Conservation (phyloP, 352 stramenopile genomes). For the Globisporangium alternatum region DNA sequence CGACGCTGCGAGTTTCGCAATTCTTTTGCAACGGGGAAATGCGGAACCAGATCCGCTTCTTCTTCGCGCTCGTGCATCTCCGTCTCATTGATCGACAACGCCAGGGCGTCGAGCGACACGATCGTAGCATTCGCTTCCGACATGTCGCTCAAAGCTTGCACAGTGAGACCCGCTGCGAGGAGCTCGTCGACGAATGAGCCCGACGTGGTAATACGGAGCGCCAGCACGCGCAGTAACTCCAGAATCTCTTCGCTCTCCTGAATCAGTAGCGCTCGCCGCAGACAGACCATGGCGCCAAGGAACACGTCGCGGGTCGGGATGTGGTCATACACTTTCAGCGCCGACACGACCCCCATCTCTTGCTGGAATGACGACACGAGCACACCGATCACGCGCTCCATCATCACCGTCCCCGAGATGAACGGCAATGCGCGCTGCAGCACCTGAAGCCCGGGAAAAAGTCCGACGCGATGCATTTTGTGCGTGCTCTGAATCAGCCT, state of each 20-base stretch:
- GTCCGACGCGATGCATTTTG: slow-evolving; percentile 65
- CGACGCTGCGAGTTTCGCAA: slow-evolving; percentile 23
- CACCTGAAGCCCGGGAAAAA: slow-evolving; percentile 69
- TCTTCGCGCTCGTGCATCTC: slow-evolving; percentile 77
- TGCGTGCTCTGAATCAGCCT: slow-evolving; percentile 76
- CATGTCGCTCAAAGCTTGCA: slow-evolving; percentile 54
- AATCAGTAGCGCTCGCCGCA: slow-evolving; percentile 59
- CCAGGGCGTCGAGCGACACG: slow-evolving; percentile 54
- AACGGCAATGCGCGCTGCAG: slow-evolving; percentile 58
- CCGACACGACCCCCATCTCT: slow-evolving; percentile 63
- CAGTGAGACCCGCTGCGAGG: slow-evolving; percentile 37
- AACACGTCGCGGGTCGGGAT: slow-evolving; percentile 74
- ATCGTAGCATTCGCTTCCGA: slow-evolving; percentile 56
- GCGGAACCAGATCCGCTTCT: slow-evolving; percentile 56
- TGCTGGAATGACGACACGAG: slow-evolving; percentile 75
- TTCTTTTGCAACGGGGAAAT: slow-evolving; percentile 66
- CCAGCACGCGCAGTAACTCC: slow-evolving; percentile 45
- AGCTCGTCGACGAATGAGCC: slow-evolving; percentile 72
- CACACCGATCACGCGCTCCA: slow-evolving; percentile 52
- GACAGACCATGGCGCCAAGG: slow-evolving; percentile 65
- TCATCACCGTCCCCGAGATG: slow-evolving; percentile 30
- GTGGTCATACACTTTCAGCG: slow-evolving; percentile 63
- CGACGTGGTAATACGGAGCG: slow-evolving; percentile 70
- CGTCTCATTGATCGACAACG: slow-evolving; percentile 59
- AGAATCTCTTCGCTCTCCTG: slow-evolving; percentile 39